Evolutionary conservation across 2,329 filamentous ascomycete species (phyloP), one percentile per base, ranked within the genome.

Genomic region (Colletotrichum sublineola): DNA sequence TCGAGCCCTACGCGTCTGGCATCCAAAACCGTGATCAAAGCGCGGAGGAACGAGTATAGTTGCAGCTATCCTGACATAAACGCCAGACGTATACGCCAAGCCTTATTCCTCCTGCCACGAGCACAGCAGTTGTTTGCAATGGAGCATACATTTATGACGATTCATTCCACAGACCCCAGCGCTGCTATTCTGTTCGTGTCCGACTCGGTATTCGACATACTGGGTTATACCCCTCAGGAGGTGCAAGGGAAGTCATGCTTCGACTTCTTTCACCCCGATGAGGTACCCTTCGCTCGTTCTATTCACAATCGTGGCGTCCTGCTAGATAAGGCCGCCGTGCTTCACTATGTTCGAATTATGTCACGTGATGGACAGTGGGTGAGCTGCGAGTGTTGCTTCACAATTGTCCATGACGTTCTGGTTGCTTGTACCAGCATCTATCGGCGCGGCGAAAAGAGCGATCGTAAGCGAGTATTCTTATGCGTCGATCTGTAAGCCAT

Each of bases 111-210:
- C 24, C 14, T 55, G 52, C 63, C 44, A 36, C 55, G 50, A 62
- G 62, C 67, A 31, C 52, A 66, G 50, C 42, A 31, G 38, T 63
- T 56, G 29, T 73, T 74, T 78, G 81, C 79, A 75, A 94, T 94
- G 93, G 93, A 95, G 82, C 93, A 93, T 76, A 96, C 94, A 42
- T 97, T 97, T 84, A 96, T 97, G 84, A 95, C 94, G 76, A 96
- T 97, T 79, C 94, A 96, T 80, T 75, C 62, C 48, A 72, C 75
- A 95, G 94, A 95, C 81, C 87, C 96, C 73, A 92, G 96, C 79
- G 94, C 93, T 77, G 92, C 91, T 74, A 92, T 97, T 74, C 87
- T 95, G 74, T 97, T 95, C 82, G 93, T 91, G 29, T 97, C 94
- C 63, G 93, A 95, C 77, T 96, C 94, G 2, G 91, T 97, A 75